Evolutionary conservation across 1,284 basidiomycete genomes (phyloP).

Genomic region (Leccinum subrobustum): DNA sequence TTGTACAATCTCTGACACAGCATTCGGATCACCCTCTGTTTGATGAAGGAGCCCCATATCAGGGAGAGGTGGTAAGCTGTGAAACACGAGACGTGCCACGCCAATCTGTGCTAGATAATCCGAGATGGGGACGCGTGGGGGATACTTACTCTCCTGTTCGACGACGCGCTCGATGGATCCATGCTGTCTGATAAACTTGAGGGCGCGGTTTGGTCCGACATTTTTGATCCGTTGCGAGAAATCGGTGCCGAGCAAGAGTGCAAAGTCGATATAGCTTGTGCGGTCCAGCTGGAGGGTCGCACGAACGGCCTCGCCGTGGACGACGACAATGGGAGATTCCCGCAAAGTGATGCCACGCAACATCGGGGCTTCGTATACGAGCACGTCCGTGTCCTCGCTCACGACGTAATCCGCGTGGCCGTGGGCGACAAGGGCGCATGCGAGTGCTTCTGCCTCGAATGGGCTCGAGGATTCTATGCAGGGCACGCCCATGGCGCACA

Average conservation of each 20-base stretch:
- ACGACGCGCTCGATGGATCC: constrained; percentile 75
- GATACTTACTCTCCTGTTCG: constrained; percentile 51
- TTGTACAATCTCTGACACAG: constrained; percentile 45
- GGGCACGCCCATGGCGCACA: constrained; percentile 75
- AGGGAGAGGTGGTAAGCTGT: constrained; percentile 61
- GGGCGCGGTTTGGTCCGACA: constrained; percentile 73
- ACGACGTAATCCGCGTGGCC: constrained; percentile 82
- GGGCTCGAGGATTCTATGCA: constrained; percentile 65
- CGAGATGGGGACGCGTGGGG: constrained; percentile 41
- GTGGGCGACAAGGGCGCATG: constrained; percentile 66
- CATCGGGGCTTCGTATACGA: constrained; percentile 76
- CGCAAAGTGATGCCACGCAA: constrained; percentile 70
- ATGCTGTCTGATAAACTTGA: constrained; percentile 67
- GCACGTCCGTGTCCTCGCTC: constrained; percentile 85
- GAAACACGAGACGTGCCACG: constrained; percentile 60
- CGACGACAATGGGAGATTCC: constrained; percentile 54
- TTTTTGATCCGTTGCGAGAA: constrained; percentile 74
- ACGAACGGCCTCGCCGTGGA: constrained; percentile 69
- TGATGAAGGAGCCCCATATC: constrained; percentile 36
- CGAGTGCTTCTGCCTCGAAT: constrained; percentile 83
- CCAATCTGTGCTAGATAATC: constrained; percentile 62
- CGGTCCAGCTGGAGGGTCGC: constrained; percentile 53
- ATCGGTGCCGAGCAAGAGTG: constrained; percentile 84
- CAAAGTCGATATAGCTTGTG: constrained; percentile 74
- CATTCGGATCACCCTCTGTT: constrained; percentile 39